A percentile compares a stretch with the other conserved stretches of the same genome.
Conservation (phyloP, 371 early-diverging fungal genomes). For the Syncephalastrum sp. region DNA sequence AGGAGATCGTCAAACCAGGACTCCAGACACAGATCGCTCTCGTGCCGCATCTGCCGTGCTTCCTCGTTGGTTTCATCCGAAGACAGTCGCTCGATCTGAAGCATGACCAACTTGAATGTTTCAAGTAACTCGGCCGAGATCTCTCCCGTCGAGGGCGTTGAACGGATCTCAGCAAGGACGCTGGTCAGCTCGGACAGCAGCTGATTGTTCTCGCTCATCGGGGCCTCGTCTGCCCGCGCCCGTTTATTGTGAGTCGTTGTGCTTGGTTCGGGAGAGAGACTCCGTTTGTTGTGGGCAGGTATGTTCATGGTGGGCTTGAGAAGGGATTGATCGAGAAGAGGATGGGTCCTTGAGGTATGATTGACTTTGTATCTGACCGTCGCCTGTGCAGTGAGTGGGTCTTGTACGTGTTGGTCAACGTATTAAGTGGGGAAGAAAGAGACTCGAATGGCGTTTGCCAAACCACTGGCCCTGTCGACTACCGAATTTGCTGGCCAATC, state of each 20-base stretch:
- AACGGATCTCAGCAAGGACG: conserved; percentile 38
- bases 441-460: too few species aligned
- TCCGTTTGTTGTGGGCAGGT: too few species aligned
- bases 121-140: conserved; percentile 43
- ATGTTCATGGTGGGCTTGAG: too few species aligned
- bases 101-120: conserved; percentile 39
- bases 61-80: conserved; percentile 34
- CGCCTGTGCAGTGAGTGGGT: too few species aligned
- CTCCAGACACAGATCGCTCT: conserved; percentile 42
- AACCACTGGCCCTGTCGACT: too few species aligned
- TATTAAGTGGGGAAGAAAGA: too few species aligned
- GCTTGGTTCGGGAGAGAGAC: too few species aligned
- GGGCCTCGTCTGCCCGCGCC: conserved; percentile 12
- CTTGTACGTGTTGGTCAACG: too few species aligned
- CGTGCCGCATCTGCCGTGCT: conserved; percentile 35
- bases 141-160: conserved; percentile 43
- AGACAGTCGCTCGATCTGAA: conserved; percentile 39
- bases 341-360: too few species aligned
- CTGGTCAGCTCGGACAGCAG: conserved; percentile 32
- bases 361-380: too few species aligned
- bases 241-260: background rate
- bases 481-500: too few species aligned
- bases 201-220: conserved; percentile 3
- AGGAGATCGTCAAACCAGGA: conserved; percentile 48
- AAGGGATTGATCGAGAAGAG: too few species aligned